These are phyloP conservation scores for Colletotrichum euphorbiae DNA, from an alignment of 2,329 filamentous ascomycete species.

Conservation along the genomic window DNA sequence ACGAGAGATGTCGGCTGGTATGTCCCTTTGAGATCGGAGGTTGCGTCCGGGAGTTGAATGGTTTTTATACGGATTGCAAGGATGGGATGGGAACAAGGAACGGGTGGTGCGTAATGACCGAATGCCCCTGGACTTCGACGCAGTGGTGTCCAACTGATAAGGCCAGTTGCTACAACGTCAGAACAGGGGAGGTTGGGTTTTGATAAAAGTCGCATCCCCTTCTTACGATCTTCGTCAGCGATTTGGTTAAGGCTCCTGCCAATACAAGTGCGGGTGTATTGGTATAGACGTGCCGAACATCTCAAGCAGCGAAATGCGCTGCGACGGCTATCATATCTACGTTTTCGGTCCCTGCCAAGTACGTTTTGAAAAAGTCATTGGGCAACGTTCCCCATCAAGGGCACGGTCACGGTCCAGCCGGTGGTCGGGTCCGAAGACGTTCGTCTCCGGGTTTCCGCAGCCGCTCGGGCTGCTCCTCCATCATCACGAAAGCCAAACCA, in stretches of 20 bases:
- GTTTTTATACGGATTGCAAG: constrained; percentile 10
- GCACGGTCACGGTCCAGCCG: background rate
- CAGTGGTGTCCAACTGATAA: background rate
- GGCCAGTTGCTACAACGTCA: background rate
- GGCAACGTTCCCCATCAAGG: background rate
- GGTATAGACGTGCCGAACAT: background rate
- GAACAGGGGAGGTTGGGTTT: background rate
- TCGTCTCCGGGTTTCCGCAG: no score
- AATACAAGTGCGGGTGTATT: background rate
- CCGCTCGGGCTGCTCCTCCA: background rate
- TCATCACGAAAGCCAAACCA: background rate
- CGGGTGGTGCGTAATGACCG: background rate
- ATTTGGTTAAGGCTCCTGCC: background rate
- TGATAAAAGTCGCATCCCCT: constrained; percentile 3
- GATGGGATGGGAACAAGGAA: constrained; percentile 1
- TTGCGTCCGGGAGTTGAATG: background rate
- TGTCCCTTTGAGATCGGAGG: background rate
- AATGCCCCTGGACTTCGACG: background rate
- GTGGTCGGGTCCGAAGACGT: background rate
- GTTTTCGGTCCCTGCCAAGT: background rate
- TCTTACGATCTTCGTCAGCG: background rate
- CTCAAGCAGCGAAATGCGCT: background rate
- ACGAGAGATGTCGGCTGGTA: background rate
- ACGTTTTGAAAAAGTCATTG: background rate
- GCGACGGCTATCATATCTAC: background rate